phyloP scores from a whole-genome alignment of 139 green algal species.

The Pleodorina starrii region DNA sequence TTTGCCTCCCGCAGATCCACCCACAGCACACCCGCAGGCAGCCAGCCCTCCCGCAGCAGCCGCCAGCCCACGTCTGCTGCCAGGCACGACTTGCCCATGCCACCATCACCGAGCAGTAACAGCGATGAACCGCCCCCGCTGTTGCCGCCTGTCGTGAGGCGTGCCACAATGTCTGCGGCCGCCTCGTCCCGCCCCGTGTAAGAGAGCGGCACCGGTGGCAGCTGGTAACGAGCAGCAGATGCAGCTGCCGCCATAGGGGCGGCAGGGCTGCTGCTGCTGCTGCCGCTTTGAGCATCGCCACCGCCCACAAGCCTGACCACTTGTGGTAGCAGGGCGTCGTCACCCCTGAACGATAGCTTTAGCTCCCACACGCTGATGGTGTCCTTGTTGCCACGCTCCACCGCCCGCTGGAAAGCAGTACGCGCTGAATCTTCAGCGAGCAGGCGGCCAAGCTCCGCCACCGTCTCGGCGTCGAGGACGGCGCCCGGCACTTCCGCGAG shows the following conservation, averaged over 20 bases:
- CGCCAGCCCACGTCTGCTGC: constrained; percentile 34
- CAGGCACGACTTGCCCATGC: constrained; percentile 45
- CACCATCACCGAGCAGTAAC: constrained; percentile 4
- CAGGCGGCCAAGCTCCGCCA: not conserved
- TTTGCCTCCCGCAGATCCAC: constrained; percentile 21
- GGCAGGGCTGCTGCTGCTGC: too few species aligned
- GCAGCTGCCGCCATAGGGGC: not conserved
- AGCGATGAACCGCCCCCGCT: too few species aligned
- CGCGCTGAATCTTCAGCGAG: not conserved
- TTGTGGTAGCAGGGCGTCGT: not conserved
- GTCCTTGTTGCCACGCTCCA: not conserved
- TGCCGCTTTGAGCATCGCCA: too few species aligned
- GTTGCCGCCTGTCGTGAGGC: not conserved
- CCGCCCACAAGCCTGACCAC: not conserved
- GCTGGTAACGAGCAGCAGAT: not conserved
- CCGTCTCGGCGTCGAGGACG: not conserved
- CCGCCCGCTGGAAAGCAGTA: not conserved
- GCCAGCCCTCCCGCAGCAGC: not conserved
- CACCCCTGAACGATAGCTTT: not conserved
- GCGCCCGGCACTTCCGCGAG: not conserved
- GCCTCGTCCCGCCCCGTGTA: constrained; percentile 5
- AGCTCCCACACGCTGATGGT: constrained; percentile 33
- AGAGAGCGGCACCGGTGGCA: not conserved
- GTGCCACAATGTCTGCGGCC: not conserved
- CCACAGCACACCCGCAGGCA: not conserved